Evolutionary conservation across 805 yeast species (phyloP).

Genomic region (Nakazawaea holstii): DNA sequence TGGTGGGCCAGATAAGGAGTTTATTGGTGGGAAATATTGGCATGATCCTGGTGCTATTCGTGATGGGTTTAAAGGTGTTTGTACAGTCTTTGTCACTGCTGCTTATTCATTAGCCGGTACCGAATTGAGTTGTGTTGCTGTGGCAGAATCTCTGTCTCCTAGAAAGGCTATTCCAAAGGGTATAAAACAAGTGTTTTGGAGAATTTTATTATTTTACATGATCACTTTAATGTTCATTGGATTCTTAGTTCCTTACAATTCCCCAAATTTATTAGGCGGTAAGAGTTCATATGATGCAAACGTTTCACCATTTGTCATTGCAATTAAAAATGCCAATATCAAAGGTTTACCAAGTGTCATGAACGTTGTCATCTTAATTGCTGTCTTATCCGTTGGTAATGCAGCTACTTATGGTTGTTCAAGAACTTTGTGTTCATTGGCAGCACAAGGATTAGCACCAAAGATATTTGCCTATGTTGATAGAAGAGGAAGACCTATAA

Average conservation of each 20-base stretch:
- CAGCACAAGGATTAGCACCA: constrained; percentile 42
- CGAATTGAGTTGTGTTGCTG: constrained; percentile 69
- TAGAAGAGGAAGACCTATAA: constrained; percentile 43
- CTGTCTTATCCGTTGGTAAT: constrained; percentile 71
- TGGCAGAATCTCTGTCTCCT: constrained; percentile 73
- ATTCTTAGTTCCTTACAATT: constrained; percentile 66
- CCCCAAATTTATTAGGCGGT: constrained; percentile 41
- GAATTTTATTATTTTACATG: constrained; percentile 69
- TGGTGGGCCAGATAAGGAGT: constrained; percentile 46
- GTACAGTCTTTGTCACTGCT: constrained; percentile 70
- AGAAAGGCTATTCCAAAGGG: constrained; percentile 64
- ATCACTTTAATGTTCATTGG: constrained; percentile 48
- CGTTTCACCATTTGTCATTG: constrained; percentile 73
- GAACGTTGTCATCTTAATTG: constrained; percentile 64
- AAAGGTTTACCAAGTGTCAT: constrained; percentile 61
- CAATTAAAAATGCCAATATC: constrained; percentile 63
- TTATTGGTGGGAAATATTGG: constrained; percentile 56
- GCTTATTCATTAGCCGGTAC: constrained; percentile 76
- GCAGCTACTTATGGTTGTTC: constrained; percentile 68
- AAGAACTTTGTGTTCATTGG: constrained; percentile 46
- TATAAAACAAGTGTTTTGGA: constrained; percentile 79
- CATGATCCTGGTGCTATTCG: constrained; percentile 65
- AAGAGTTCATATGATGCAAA: constrained; percentile 49
- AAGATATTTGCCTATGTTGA: constrained; percentile 36
- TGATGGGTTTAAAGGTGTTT: constrained; percentile 61